Percentiles rank a stretch among this genome's conserved stretches.
Evolutionary conservation across 805 yeast species (phyloP).

Genomic region (Candida cerambycidarum): DNA sequence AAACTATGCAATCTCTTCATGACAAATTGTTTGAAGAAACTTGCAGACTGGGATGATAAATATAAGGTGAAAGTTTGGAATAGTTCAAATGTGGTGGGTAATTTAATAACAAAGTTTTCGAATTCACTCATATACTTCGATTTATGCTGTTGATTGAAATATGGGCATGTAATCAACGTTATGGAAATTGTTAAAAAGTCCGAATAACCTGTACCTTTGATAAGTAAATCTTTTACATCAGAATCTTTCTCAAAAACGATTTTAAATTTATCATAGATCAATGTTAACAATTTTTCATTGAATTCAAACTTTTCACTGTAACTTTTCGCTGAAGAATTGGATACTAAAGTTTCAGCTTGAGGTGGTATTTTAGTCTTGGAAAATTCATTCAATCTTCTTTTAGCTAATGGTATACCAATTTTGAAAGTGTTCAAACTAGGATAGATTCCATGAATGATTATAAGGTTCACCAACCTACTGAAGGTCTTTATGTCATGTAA

Average conservation of each 20-base stretch:
- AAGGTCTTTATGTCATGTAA: conserved; percentile 81
- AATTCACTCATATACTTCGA: conserved; percentile 15
- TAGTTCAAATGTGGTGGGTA: conserved; percentile 68
- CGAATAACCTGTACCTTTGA: conserved; percentile 67
- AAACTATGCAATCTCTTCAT: conserved; percentile 51
- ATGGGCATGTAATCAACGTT: conserved; percentile 39
- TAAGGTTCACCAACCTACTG: conserved; percentile 58
- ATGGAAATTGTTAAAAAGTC: conserved; percentile 55
- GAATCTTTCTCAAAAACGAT: conserved; percentile 39
- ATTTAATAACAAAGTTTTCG: conserved; percentile 32
- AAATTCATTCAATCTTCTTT: conserved; percentile 55
- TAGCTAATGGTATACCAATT: conserved; percentile 63
- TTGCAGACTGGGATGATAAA: conserved; percentile 48
- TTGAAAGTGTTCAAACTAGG: conserved; percentile 54
- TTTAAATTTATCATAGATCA: conserved; percentile 31
- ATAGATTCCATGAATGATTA: conserved; percentile 72
- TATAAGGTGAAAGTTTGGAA: conserved; percentile 60
- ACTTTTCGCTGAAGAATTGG: conserved; percentile 7
- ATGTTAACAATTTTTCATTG: conserved; percentile 22
- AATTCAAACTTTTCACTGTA: conserved; percentile 19
- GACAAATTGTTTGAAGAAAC: conserved; percentile 47
- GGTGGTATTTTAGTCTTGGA: conserved; percentile 26
- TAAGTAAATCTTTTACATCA: conserved; percentile 52
- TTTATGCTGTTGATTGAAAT: conserved; percentile 18
- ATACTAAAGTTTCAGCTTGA: conserved; percentile 20